Conservation (phyloP, 2,329 filamentous ascomycete genomes). For the Geosmithia flava region DNA sequence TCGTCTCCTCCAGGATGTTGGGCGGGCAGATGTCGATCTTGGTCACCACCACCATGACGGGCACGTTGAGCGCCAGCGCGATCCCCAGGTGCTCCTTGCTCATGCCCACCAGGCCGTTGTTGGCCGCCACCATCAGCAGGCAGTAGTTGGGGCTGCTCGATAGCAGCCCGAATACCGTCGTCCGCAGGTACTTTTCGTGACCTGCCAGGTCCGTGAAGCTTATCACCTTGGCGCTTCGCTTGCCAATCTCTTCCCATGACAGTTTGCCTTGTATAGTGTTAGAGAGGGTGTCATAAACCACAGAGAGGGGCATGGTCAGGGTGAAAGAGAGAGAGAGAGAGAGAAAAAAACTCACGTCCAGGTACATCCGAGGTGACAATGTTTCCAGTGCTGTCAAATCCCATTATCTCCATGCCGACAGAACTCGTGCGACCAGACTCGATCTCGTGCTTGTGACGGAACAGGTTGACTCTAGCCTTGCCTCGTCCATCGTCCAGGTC, state of each 20-base stretch:
- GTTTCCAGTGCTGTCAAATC: conserved; percentile 78
- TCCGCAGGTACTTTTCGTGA: conserved; percentile 88
- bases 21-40: conserved; percentile 98
- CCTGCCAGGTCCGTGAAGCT: conserved; percentile 92
- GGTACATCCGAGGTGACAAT: conserved; percentile 73
- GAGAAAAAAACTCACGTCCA: conserved; percentile 48
- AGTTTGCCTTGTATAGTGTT: conserved; percentile 38
- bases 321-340: too few species aligned
- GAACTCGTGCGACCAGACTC: conserved; percentile 92
- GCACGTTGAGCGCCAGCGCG: conserved; percentile 85
- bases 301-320: neutral
- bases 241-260: conserved; percentile 96
- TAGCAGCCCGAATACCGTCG: conserved; percentile 89
- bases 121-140: conserved; percentile 94
- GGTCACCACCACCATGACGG: conserved; percentile 94
- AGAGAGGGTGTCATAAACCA: neutral
- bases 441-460: conserved; percentile 95
- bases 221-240: conserved; percentile 90
- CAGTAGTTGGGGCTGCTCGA: conserved; percentile 97
- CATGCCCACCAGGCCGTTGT: conserved; percentile 96
- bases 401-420: conserved; percentile 98
- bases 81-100: conserved; percentile 96
- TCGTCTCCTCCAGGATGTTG: conserved; percentile 86
- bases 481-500: conserved; percentile 90
- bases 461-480: conserved; percentile 87